Evolutionary conservation across 352 stramenopile species (phyloP).

Genomic region (Phytophthora tentaculata): DNA sequence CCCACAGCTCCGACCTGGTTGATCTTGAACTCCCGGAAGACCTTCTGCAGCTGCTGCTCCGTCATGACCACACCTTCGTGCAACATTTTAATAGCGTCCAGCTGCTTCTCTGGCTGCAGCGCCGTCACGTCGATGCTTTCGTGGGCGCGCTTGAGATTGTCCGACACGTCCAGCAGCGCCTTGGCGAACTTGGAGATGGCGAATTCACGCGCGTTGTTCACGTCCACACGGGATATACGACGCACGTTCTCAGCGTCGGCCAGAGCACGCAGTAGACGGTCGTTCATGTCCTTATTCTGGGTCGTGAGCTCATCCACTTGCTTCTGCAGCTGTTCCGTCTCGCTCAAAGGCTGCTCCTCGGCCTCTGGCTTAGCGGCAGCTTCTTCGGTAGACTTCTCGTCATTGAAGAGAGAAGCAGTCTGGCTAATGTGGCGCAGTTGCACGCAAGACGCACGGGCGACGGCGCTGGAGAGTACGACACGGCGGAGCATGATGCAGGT

Average conservation of each 20-base stretch:
- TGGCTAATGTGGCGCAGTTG: constrained; percentile 59
- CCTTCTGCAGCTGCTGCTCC: constrained; percentile 94
- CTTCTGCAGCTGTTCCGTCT: constrained; percentile 61
- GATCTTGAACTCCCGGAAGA: constrained; percentile 94
- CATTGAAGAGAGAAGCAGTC: constrained; percentile 46
- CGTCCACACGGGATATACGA: constrained; percentile 93
- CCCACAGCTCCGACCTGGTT: constrained; percentile 91
- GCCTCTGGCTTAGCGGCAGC: constrained; percentile 21
- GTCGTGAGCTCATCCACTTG: constrained; percentile 74
- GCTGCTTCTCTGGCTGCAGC: constrained; percentile 70
- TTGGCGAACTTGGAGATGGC: constrained; percentile 98
- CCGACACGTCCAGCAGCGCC: constrained; percentile 96
- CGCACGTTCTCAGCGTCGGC: constrained; percentile 99
- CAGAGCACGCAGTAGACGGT: constrained; percentile 90
- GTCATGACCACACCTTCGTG: constrained; percentile 95
- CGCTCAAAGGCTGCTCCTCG: constrained; percentile 17
- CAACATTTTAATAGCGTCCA: constrained; percentile 74
- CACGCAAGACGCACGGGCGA: constrained; percentile 39
- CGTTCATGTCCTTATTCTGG: constrained; percentile 85
- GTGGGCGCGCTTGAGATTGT: constrained; percentile 97
- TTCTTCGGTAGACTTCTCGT: constrained; percentile 57
- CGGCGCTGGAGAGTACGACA: constrained; percentile 57
- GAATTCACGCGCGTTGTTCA: constrained; percentile 94
- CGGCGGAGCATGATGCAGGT: constrained; percentile 59
- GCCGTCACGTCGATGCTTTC: constrained; percentile 84